Base-by-base conservation (phyloP, 2,329 filamentous ascomycete species). In the Intubia oerlemansii region DNA sequence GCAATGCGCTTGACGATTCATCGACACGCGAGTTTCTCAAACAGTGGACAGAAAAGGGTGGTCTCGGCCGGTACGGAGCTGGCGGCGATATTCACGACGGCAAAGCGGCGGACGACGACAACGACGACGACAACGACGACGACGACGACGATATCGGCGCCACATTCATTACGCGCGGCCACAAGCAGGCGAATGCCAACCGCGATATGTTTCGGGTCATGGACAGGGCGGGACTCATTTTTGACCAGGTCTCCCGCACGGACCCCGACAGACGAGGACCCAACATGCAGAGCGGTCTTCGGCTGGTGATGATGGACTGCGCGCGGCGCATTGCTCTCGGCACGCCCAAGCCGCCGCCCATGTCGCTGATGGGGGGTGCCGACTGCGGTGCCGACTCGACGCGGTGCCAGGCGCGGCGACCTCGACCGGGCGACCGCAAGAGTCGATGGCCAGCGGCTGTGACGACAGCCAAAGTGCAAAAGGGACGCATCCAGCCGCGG, bases 241-340 rank as follows among this genome's bases (percentile, higher is more conserved):
- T 30, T 4, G 21, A 24, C 15, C 10, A 27, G 2, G 5, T 16
- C 4, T 17, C 29, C 17, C 13, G 25, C 10, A 20, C 22, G 12
- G 8, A 21, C 19, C 19, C 19, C 19, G 19, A 21, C n/a, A n/a
- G n/a, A 21, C 8, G n/a, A 8, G 8, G 19, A 8, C 23, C 27
- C 14, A 24, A 28, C 28, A 25, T 32, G 16, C 11, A 10, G 11
- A 25, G 14, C 4, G 35, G 31, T n/a, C 31, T n/a, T 25, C 18
- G 28, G 17, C 19, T 30, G 17, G 15, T 38, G 25, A 19, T 29
- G 15, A 30, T 39, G 10, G 39, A 41, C 33, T 35, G 38, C 3
- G 27, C 31, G 2, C 36, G 39, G 2, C 37, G 39, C 9, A 13
- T 37, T 6, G 32, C 31, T n/a, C 29, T 39, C 15, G 30, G 35